Base-by-base conservation (phyloP, 192 early-diverging fungal species). In the Coemansia sp. region DNA sequence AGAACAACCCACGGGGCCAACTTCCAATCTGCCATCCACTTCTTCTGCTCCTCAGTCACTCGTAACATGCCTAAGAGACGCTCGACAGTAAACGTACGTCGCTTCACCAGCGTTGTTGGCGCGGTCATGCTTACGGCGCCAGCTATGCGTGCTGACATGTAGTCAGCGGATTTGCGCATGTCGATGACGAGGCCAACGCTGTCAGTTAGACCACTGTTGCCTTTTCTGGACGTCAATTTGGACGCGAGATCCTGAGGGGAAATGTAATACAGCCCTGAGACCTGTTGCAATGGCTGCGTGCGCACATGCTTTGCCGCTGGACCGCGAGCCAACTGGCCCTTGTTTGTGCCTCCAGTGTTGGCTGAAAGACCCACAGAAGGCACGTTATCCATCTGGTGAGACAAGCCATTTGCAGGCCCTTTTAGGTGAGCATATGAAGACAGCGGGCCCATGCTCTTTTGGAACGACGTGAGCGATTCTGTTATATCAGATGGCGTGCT, bases 91-190 rank as follows among this genome's bases (percentile, higher is more conserved):
- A 86, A 90, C 16, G 85, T 85, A 49, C 78, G 69, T 56, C 92
- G 75, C 64, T 88, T 89, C 44, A 93, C 77, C 36, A 95, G 83
- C 20, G 91, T 93, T 16, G 86, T 89, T 24, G 93, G 90, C 11
- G 90, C 78, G 51, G 84, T 87, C 51, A 95, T 79, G 67, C 85
- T 92, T 33, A 94, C 78, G 9, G 91, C 88, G 1, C 71, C 67
- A 30, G 67, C 64, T 30, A 95, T 86, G 24, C 81, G 85, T 20
- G 80, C 71, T 1, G 66, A 56, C 23, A 85, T 67, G 64, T 87
- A 89, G 11, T 85, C 85, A 10, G 80, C 74, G 56, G 87, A 88
- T 6, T 87, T 76, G 36, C 92, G 89, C 73, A 92, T 86, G 66
- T 95, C 93, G 44, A 94, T 69, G 2, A 89, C 68, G 56, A 92